Evolutionary conservation across 176 grass and related monocot genomes (phyloP), one percentile per base, ranked within the genome.

Genomic region (Leersia perrieri): DNA sequence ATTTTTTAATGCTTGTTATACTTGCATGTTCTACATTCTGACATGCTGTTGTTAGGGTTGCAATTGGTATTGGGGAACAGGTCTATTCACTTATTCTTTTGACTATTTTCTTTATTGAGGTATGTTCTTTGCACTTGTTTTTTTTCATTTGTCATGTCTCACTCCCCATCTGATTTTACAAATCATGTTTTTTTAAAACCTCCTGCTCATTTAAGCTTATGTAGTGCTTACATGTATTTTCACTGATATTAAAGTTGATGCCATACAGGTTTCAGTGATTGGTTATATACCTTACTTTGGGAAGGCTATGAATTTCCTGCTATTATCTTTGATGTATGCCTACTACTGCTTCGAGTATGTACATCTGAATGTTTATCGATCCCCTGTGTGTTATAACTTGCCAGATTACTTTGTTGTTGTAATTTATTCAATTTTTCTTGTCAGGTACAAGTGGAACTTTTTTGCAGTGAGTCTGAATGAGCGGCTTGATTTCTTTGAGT

Each of bases 281-380:
- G 96, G 88, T 68, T 95, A 87, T 71, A 84, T 99, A 73, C 96
- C 96, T 71, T 91, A 87, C 85, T 51, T 95, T 91, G 96, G 96
- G 68, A 99, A 90, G 68, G 79, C 73, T 84, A 82, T 86, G 70
- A 95, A 94, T 84, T 93, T 93, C 79, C 60, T 95, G 30, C 93
- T 99, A 40, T 76, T 99, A 67, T 93, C 92, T 87, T 95, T 92
- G 90, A 93, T 99, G 86, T 95, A 99, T 91, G 81, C 96, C 61
- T 99, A 99, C 88, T 95, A 95, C 79, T 99, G 96, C 71, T 99
- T 99, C 44, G 90, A 99, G 92, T 98, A 98, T 57, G 95, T 80
- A 64, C 33, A 47, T 51, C 7, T 78, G 44, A 62, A 64, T 42
- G 23, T 22, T 82, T 73, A 61, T 60, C 67, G 67, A 15, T 22